These are phyloP conservation scores for Phytopythium ostracodes DNA, from an alignment of 352 stramenopile genomes.

Conservation along the genomic window DNA sequence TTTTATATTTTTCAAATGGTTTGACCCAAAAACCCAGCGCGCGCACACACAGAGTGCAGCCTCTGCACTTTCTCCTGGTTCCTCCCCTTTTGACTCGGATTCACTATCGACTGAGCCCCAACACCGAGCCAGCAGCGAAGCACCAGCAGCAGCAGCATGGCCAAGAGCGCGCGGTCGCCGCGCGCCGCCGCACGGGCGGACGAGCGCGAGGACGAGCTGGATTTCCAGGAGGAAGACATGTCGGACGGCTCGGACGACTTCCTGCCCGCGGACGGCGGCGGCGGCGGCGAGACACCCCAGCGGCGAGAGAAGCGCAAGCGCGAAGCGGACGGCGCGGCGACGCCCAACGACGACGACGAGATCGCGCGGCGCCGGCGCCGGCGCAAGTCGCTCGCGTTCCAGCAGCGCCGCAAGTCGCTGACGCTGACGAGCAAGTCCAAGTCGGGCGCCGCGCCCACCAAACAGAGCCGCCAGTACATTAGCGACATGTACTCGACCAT, in stretches of 20 bases:
- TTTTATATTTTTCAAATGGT: slow-evolving; percentile 5
- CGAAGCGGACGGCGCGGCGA: slow-evolving; percentile 11
- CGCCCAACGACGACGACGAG: slow-evolving; percentile 60
- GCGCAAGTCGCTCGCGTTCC: slow-evolving; percentile 64
- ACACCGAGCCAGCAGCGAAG: background rate
- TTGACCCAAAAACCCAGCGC: slow-evolving; percentile 2
- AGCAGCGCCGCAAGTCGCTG: slow-evolving; percentile 66
- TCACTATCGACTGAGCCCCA: background rate
- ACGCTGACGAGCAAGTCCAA: slow-evolving; percentile 34
- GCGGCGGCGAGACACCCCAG: slow-evolving; percentile 2
- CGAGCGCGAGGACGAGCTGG: slow-evolving; percentile 24
- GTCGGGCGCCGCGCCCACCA: slow-evolving; percentile 3
- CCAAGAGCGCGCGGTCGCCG: slow-evolving; percentile 1
- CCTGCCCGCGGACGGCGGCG: background rate
- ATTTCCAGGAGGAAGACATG: slow-evolving; percentile 23
- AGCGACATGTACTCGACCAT: slow-evolving; percentile 91
- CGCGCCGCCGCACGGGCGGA: slow-evolving; percentile 9
- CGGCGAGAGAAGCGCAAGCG: slow-evolving; percentile 39
- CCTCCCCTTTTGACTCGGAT: background rate
- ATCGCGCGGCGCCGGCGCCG: slow-evolving; percentile 52
- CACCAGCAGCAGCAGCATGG: background rate
- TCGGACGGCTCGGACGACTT: slow-evolving; percentile 22
- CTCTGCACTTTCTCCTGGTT: slow-evolving; percentile 1
- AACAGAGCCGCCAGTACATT: slow-evolving; percentile 72
- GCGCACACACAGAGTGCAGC: background rate